Percentiles rank a stretch among this genome's conserved stretches.
These are phyloP conservation scores for Paspalum vaginatum DNA, from an alignment of 176 grass and related monocot genomes.

Conservation along the genomic window DNA sequence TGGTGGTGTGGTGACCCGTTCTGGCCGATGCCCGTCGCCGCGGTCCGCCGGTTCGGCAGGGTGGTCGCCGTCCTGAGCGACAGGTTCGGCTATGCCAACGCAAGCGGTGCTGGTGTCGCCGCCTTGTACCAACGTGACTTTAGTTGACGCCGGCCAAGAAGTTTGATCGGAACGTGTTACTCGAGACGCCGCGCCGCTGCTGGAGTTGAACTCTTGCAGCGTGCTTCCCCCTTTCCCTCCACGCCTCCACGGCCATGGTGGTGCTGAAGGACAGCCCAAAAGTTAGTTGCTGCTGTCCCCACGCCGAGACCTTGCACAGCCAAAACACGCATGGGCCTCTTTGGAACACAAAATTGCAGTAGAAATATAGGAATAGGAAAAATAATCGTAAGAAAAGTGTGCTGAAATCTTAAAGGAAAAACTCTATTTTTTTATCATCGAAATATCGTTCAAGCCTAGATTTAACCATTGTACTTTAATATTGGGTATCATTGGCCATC, in stretches of 20 bases:
- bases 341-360: no score
- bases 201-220: conserved; percentile 33
- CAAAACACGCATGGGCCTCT: no score
- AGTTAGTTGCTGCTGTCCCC: neutral
- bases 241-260: neutral
- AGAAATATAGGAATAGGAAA: no score
- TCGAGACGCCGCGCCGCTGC: conserved; percentile 44
- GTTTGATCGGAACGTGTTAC: conserved; percentile 46
- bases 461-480: no score
- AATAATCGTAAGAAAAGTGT: no score
- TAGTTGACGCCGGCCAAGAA: conserved; percentile 18
- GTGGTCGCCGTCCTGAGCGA: conserved; percentile 53
- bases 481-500: no score
- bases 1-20: conserved; percentile 39
- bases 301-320: neutral
- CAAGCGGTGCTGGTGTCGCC: neutral
- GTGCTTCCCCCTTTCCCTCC: neutral
- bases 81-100: conserved; percentile 54
- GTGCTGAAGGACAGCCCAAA: neutral
- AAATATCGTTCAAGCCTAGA: no score
- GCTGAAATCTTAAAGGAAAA: no score
- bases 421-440: no score
- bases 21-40: conserved; percentile 25
- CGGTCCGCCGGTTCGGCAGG: conserved; percentile 46
- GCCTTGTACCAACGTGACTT: neutral